A percentile compares a stretch with the other conserved stretches of the same genome.
phyloP scores from a whole-genome alignment of 805 yeast species.

The Schwanniomyces yamadae region DNA sequence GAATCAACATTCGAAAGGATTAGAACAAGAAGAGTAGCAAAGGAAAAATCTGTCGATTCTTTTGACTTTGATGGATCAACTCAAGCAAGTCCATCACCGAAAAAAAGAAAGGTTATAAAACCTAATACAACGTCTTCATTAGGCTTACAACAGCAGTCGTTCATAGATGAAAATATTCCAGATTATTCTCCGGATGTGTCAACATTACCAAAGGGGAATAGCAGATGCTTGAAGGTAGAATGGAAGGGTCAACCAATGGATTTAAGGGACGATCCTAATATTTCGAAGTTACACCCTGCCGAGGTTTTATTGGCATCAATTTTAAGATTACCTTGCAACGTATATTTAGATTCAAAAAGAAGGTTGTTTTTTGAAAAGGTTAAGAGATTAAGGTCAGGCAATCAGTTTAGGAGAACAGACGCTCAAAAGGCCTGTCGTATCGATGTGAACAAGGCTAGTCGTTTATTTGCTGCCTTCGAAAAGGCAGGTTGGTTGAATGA shows the following conservation, averaged over 20 bases:
- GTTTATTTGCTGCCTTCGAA: slow-evolving; percentile 87
- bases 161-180: slow-evolving; percentile 67
- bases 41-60: slow-evolving; percentile 28
- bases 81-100: slow-evolving; percentile 23
- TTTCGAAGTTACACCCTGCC: slow-evolving; percentile 80
- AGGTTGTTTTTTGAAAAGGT: slow-evolving; percentile 89
- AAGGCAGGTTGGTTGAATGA: slow-evolving; percentile 91
- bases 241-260: slow-evolving; percentile 99
- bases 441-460: slow-evolving; percentile 93
- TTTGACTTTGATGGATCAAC: slow-evolving; percentile 6
- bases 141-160: slow-evolving; percentile 45
- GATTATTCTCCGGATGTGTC: slow-evolving; percentile 76
- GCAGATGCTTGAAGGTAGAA: slow-evolving; percentile 78
- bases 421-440: slow-evolving; percentile 97
- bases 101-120: slow-evolving; percentile 41
- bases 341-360: slow-evolving; percentile 66
- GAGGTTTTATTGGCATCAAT: slow-evolving; percentile 83
- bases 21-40: slow-evolving; percentile 58
- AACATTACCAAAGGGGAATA: slow-evolving; percentile 62
- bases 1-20: slow-evolving; percentile 44
- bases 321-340: slow-evolving; percentile 83
- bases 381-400: slow-evolving; percentile 61
- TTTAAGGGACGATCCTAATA: slow-evolving; percentile 71
- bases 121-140: slow-evolving; percentile 34
- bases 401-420: slow-evolving; percentile 92